Evolutionary conservation across 2,329 filamentous ascomycete species (phyloP).

Genomic region (Diaporthe australafricana): DNA sequence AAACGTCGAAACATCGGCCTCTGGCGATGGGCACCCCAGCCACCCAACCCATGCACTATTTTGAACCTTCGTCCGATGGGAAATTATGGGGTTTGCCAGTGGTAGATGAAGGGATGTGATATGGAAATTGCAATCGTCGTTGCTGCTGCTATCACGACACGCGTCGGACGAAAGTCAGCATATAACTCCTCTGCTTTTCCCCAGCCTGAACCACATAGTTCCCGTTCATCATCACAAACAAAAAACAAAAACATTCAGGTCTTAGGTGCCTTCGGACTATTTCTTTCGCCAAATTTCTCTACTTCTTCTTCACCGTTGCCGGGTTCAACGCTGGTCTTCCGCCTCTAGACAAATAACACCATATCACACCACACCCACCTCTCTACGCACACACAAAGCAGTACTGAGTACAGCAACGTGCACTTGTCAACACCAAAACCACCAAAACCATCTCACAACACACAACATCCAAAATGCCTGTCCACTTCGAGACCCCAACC

Average conservation of each 20-base stretch:
- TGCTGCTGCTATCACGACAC: neutral
- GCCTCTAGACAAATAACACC: neutral
- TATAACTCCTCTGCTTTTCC: conserved; percentile 4
- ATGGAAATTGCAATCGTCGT: conserved; percentile 14
- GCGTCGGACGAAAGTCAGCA: conserved; percentile 10
- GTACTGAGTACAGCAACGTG: neutral
- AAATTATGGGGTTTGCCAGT: conserved; percentile 1
- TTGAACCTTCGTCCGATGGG: conserved; percentile 22
- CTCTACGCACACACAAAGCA: neutral
- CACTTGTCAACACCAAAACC: neutral
- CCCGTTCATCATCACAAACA: conserved; percentile 21
- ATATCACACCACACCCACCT: neutral
- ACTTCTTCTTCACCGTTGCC: conserved; percentile 16
- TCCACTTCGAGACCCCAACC: conserved; percentile 35
- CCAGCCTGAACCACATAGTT: neutral
- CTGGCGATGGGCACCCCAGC: conserved; percentile 25
- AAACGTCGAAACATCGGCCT: conserved; percentile 27
- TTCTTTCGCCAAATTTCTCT: neutral
- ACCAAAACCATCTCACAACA: neutral
- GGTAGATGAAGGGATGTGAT: conserved; percentile 18
- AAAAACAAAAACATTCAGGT: conserved; percentile 7
- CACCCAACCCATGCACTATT: conserved; percentile 8
- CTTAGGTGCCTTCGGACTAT: neutral
- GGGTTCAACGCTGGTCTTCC: conserved; percentile 29
- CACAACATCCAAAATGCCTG: conserved; percentile 26